Base-by-base conservation (phyloP, 345 rosid species). In the Clarkia xantiana region DNA sequence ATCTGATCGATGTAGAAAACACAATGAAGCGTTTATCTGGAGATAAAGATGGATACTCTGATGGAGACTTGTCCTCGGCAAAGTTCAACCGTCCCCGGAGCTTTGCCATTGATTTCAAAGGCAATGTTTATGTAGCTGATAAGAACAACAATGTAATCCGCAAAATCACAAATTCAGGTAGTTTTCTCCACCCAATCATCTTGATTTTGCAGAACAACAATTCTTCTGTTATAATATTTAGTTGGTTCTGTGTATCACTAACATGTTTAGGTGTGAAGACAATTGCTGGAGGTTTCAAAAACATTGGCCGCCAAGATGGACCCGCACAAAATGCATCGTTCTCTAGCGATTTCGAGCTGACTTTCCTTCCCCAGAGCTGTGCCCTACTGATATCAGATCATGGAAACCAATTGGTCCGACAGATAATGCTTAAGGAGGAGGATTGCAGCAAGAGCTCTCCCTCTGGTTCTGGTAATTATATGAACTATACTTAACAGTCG, bases 51-150 rank as follows among this genome's bases (percentile, higher is more conserved):
- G 80, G 78, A 47, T 47, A 66, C 51, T 1, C 50, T 9, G 94
- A 84, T 45, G 88, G 88, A 18, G 64, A 68, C 58, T 52, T 63
- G 55, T 66, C 53, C 53, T 55, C 59, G 12, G 81, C 86, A 56
- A 71, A 46, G 59, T 84, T 80, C 55, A 60, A 47, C 4, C 64
- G 67, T 1, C 80, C 94, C 1, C 72, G 45, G 56, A 69, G 72
- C 56, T 72, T 84, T 40, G 61, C 88, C 1, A 52, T 76, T 42
- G 85, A 84, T 71, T 51, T 60, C 22, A 72, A 64, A 66, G 94
- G 89, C 20, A 80, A 84, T 59, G 53, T 80, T 5, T 84, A 84
- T 58, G 81, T 84, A 48, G 81, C 86, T 59, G 94, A 84, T 64
- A 64, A 36, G 63, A 51, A 6, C 44, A 80, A 84, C 51, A 49